Evolutionary conservation across 192 early-diverging fungal species (phyloP), one percentile per base, ranked within the genome.

Genomic region (Coemansia sp.): DNA sequence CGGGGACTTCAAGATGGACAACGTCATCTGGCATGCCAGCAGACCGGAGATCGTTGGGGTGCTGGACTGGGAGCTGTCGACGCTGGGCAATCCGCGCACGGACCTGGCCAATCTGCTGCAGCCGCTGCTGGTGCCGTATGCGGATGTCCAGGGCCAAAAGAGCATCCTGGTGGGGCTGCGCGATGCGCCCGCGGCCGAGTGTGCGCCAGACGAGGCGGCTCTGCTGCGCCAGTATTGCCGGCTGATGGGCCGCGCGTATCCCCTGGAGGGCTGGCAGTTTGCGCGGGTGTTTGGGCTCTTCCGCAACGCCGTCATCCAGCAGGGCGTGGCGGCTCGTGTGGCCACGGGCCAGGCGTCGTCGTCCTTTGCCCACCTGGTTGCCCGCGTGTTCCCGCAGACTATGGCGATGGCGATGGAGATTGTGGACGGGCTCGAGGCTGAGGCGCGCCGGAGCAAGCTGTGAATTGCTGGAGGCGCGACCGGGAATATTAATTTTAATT

Each of bases 41-140:
- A 74, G 86, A 42, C 71, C 86, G 17, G 51, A 61, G 3, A 84
- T 95, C 4, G 88, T 95, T 75, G 90, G 90, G 10, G 76, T 95
- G 28, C 81, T 98, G 17, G 95, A 95, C 63, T 95, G 95, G 91
- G 84, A 93, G 79, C 53, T 91, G 24, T 90, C 88, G 13, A 95
- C 95, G 5, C 80, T 95, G 36, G 92, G 92, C 4, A 90, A 98
- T 54, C 95, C 93, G 27, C 82, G 88, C 30, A 83, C 90, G 1
- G 95, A 98, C 58, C 71, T 98, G 19, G 89, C 92, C 36, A 95
- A 92, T 64, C 49, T 93, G 46, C 65, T 95, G 38, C 80, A 88
- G 67, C 84, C 79, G 15, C 90, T 82, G 46, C 84, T 86, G 53
- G 32, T 79, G 5, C 79, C 83, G 8, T 59, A 41, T 36, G 34